Evolutionary conservation across 2,329 filamentous ascomycete species (phyloP).

Genomic region (Didymella sp.): DNA sequence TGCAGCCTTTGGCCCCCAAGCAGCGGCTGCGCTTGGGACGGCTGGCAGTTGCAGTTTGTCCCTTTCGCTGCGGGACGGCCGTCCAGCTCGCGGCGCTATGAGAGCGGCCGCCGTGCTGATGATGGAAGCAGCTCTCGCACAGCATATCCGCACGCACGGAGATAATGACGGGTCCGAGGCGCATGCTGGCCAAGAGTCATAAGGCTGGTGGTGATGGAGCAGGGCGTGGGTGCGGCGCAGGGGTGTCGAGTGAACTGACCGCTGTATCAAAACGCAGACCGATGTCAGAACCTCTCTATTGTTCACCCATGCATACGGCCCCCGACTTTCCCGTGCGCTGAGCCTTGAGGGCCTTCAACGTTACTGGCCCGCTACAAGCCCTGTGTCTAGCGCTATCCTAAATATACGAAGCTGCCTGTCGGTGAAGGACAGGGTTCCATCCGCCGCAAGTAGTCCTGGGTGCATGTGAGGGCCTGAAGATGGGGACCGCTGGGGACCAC

Average conservation of each 20-base stretch:
- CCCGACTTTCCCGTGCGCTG: constrained; percentile 34
- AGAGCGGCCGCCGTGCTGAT: constrained; percentile 8
- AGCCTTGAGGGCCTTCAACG: constrained; percentile 30
- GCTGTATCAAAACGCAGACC: constrained; percentile 34
- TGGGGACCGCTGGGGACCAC: constrained; percentile 29
- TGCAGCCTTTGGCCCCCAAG: constrained; percentile 17
- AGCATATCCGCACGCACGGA: constrained; percentile 25
- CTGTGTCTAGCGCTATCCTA: constrained; percentile 39
- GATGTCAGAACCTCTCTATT: constrained; percentile 21
- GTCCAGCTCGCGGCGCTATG: constrained; percentile 6
- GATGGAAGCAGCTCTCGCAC: constrained; percentile 14
- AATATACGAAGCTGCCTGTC: constrained; percentile 42
- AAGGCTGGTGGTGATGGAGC: constrained; percentile 30
- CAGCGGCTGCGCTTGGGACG: constrained; percentile 10
- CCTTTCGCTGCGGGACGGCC: constrained; percentile 1
- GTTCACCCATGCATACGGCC: constrained; percentile 28
- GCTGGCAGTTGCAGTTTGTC: constrained; percentile 5
- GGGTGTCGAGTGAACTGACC: constrained; percentile 29
- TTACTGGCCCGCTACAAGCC: constrained; percentile 38
- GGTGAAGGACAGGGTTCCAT: constrained; percentile 41
- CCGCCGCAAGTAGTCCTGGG: constrained; percentile 32
- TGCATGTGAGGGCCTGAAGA: constrained; percentile 41
- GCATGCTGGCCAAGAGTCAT: constrained; percentile 29
- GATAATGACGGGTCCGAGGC: constrained; percentile 28
- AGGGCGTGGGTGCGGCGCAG: constrained; percentile 17